A percentile compares a stretch with the other conserved stretches of the same genome.
phyloP scores from a whole-genome alignment of 768 basidiomycete genomes.

The Leccinum sublutescens region DNA sequence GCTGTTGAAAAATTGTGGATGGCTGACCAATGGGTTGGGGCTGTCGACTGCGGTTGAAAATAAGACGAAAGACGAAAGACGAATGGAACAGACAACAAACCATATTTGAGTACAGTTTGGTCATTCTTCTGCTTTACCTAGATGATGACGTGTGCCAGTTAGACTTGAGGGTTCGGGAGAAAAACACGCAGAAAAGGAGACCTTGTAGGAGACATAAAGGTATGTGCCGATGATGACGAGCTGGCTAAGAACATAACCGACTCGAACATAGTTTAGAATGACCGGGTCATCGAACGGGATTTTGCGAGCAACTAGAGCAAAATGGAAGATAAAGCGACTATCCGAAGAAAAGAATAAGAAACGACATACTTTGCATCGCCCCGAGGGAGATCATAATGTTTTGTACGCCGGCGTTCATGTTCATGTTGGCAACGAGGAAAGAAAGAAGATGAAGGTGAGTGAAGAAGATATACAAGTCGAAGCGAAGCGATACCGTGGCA shows the following conservation, averaged over 20 bases:
- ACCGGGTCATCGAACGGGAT: slow-evolving; percentile 89
- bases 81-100: slow-evolving; percentile 40
- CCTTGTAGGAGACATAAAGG: slow-evolving; percentile 76
- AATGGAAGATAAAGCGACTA: not conserved
- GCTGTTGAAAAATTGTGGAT: not conserved
- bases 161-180: not conserved
- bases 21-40: slow-evolving; percentile 67
- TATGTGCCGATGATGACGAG: slow-evolving; percentile 68
- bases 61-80: not conserved
- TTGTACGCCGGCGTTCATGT: slow-evolving; percentile 76
- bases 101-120: slow-evolving; percentile 93
- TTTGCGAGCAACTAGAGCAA: slow-evolving; percentile 73
- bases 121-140: slow-evolving; percentile 96
- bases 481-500: not conserved
- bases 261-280: slow-evolving; percentile 76
- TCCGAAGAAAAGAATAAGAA: not conserved
- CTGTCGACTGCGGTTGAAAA: slow-evolving; percentile 60
- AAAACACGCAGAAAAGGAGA: slow-evolving; percentile 25
- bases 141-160: slow-evolving; percentile 14
- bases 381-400: slow-evolving; percentile 89
- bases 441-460: not conserved
- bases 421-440: slow-evolving; percentile 48
- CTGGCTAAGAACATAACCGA: slow-evolving; percentile 79
- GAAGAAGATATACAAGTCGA: too few relatives aligned
- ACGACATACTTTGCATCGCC: slow-evolving; percentile 77